phyloP scores from a whole-genome alignment of 2,329 filamentous ascomycete genomes.

The Paraphaeosphaeria sporulosa region DNA sequence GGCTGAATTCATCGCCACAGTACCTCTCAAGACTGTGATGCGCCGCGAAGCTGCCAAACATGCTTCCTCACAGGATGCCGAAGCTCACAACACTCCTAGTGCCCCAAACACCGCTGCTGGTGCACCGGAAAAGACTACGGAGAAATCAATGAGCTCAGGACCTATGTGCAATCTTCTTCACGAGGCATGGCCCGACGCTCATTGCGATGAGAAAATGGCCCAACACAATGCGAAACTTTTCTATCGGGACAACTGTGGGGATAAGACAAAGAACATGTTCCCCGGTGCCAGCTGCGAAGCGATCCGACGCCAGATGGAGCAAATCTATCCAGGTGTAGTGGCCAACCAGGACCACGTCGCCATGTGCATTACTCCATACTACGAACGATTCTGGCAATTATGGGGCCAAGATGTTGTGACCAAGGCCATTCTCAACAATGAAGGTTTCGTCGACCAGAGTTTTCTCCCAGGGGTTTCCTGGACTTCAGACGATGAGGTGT shows the following conservation, averaged over 20 bases:
- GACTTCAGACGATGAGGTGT: slow-evolving; percentile 7
- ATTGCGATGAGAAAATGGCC: slow-evolving; percentile 9
- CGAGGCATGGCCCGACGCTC: neutral
- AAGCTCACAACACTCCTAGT: neutral
- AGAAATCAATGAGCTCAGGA: neutral
- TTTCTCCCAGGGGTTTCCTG: neutral
- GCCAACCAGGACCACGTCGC: neutral
- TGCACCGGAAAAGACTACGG: too few species aligned
- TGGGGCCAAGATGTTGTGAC: neutral
- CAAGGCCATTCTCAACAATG: neutral
- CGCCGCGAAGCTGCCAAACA: slow-evolving; percentile 19
- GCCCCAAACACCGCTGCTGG: neutral
- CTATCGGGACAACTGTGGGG: slow-evolving; percentile 9
- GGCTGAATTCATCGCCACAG: neutral
- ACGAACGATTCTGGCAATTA: neutral
- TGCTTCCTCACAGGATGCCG: neutral
- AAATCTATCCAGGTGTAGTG: slow-evolving; percentile 2
- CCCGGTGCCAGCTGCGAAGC: slow-evolving; percentile 4
- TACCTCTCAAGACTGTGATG: slow-evolving; percentile 17
- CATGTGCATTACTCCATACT: neutral
- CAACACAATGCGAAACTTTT: slow-evolving; percentile 11
- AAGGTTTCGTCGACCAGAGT: neutral
- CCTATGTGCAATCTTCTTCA: slow-evolving; percentile 4
- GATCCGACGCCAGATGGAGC: slow-evolving; percentile 1
- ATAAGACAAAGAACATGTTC: slow-evolving; percentile 8